Base-by-base conservation (phyloP, 306 rosid genomes). In the Gynostemma pentaphyllum region DNA sequence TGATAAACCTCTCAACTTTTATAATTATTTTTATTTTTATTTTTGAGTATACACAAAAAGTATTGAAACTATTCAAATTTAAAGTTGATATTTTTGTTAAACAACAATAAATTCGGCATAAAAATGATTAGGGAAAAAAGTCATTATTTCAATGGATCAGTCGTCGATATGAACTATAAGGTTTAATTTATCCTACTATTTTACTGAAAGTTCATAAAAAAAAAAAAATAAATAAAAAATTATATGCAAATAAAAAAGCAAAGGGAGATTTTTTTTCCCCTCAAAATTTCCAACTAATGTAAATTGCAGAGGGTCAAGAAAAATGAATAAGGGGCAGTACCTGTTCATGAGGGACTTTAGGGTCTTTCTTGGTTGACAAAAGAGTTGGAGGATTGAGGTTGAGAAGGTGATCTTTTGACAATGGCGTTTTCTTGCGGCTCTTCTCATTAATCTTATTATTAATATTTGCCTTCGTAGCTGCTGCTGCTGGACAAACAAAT, bases 311-410 rank as follows among this genome's bases (percentile, higher is more conserved):
- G 8, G 37, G 60, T 13, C 37, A 52, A 9, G 13, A 27, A 60
- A 54, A 53, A 69, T 37, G 28, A 13, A 7, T 4, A 30, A 67
- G 26, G 19, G 0, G 22, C 15, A n/a, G 16, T n/a, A 15, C 28
- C 28, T 54, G 42, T 52, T 52, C 60, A 28, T 16, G 39, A 28
- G 37, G 37, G 36, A 55, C 72, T 81, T 81, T 78, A 64, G 81
- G 70, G 24, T 57, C 67, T 67, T 75, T 75, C 72, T 75, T 80
- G 65, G 76, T 44, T 50, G 67, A 70, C 74, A 59, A 77, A 64
- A 32, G 79, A 69, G 60, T 81, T 52, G 59, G 7, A 23, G 3
- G 37, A 52, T 5, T 2, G 56, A 50, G 18, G 32, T 19, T 47
- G 26, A 26, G 12, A 52, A 52, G 60, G 13, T 28, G 26, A 27